These are phyloP conservation scores for Phascolomyces articulosus DNA, from an alignment of 371 early-diverging fungal species.

Conservation along the genomic window DNA sequence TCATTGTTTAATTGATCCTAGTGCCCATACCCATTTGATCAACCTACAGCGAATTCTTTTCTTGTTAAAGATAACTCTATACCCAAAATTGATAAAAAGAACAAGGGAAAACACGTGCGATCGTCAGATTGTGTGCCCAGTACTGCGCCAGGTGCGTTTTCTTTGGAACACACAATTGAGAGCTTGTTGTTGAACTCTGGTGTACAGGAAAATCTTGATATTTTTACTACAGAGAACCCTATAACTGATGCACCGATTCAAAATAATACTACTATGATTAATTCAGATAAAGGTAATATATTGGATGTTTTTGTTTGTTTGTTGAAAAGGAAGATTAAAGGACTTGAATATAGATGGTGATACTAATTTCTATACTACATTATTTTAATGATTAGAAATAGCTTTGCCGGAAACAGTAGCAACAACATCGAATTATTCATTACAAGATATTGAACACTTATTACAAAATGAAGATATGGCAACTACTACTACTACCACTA, in stretches of 20 bases:
- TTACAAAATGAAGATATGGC: neutral
- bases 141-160: conserved; percentile 5
- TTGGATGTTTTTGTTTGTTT: neutral
- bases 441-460: neutral
- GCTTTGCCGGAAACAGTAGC: neutral
- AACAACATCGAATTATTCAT: neutral
- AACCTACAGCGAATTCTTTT: neutral
- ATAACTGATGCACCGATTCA: neutral
- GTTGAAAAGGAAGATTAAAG: too few relatives aligned
- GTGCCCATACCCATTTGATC: conserved; percentile 6
- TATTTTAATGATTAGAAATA: neutral
- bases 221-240: neutral
- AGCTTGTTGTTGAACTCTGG: neutral
- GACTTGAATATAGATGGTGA: too few relatives aligned
- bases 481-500: too few relatives aligned
- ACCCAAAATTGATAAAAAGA: neutral
- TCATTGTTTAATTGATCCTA: neutral
- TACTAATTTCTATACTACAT: neutral
- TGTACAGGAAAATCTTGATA: neutral
- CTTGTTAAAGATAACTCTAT: neutral
- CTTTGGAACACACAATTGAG: neutral
- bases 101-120: neutral
- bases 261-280: neutral
- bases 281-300: neutral
- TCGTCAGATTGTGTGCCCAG: neutral